phyloP scores from a whole-genome alignment of 306 rosid species.

The Begonia loranthoides region DNA sequence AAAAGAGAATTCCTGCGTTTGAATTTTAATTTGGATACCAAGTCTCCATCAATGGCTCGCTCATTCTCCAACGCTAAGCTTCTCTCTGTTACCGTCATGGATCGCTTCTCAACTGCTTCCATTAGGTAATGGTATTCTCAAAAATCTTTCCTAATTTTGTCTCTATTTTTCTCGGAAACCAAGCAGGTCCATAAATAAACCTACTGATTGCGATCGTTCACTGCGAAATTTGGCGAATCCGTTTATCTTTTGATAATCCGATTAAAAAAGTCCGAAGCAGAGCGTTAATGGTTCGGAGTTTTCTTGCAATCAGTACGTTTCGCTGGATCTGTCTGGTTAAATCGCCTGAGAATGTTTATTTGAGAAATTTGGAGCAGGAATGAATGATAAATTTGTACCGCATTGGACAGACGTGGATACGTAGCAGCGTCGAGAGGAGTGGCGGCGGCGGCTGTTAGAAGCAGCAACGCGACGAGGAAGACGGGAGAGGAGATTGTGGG shows the following conservation, averaged over 20 bases:
- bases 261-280: neutral
- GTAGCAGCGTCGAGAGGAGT: slow-evolving; percentile 22
- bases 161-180: slow-evolving; percentile 6
- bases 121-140: slow-evolving; percentile 22
- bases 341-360: neutral
- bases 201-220: neutral
- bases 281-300: neutral
- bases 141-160: neutral
- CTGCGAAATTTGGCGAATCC: neutral
- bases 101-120: slow-evolving; percentile 27
- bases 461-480: slow-evolving; percentile 16
- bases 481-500: slow-evolving; percentile 22
- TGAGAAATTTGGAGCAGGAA: too few relatives aligned
- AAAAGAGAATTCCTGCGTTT: too few relatives aligned
- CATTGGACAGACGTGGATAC: slow-evolving; percentile 49
- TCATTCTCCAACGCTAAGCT: slow-evolving; percentile 48
- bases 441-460: slow-evolving; percentile 7
- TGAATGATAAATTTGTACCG: too few relatives aligned
- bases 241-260: neutral
- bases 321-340: neutral
- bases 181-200: neutral
- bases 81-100: slow-evolving; percentile 26
- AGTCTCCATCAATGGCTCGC: slow-evolving; percentile 37
- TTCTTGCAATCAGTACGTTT: neutral
- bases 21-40: too few relatives aligned